Evolutionary conservation across 2,329 filamentous ascomycete species (phyloP), one percentile per base, ranked within the genome.

Genomic region (Diaporthe vaccinii): DNA sequence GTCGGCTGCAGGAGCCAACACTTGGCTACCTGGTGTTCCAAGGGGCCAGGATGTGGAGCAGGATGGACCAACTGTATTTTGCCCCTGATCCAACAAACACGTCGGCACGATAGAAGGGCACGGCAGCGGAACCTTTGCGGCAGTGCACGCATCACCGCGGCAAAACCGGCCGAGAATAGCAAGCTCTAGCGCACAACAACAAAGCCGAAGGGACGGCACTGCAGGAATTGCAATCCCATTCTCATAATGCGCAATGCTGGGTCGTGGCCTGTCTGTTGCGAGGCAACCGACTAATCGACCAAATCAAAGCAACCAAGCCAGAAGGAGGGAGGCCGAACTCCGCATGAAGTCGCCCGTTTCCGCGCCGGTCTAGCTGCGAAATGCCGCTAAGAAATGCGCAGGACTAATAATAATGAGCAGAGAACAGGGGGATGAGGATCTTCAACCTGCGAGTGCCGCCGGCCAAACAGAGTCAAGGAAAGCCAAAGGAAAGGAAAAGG

Each of bases 1-100:
- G 22, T 68, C 22, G 10, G 46, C 62, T 28, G 39, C 20, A 36
- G 14, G 46, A 39, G 31, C 62, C 44, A 53, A 17, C 62, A 20
- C 6, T 39, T 31, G 10, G 34, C 62, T 67, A 22, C 3, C 9
- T 22, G 20, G 41, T n/a, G n/a, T 34, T 34, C 28, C 51, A 51
- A 22, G 61, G 44, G 62, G 39, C 41, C 28, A 46, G 62, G 62
- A 41, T 53, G 46, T 68, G 62, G 62, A 51, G 46, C 46, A 53
- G 22, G 2, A 39, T 36, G 46, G 12, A 53, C 46, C 62, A 53
- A 53, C 46, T 68, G 46, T 31, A 68, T 39, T 7, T n/a, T 67
- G 20, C 17, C 31, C 34, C 44, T 53, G 31, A 68, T 53, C 31
- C 31, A n/a, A 68, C 46, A 22, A 51, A 51, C 31, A 20, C 44